Conservation (phyloP, 192 early-diverging fungal genomes). For the Lobulomyces angularis region DNA sequence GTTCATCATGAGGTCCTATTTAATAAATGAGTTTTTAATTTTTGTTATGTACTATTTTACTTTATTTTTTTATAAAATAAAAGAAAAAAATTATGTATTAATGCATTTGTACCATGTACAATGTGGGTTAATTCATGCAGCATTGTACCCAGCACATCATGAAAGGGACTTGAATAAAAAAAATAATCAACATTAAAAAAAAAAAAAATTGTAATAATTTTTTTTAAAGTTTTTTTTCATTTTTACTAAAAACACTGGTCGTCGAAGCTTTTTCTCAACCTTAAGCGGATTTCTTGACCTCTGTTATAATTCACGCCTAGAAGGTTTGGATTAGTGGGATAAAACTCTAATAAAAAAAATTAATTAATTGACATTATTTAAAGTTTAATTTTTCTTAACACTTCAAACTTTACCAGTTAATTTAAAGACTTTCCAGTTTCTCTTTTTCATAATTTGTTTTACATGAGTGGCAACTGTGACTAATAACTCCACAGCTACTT, state of each 20-base stretch:
- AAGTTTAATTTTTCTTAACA: conserved; percentile 2
- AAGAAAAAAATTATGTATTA: conserved; percentile 1
- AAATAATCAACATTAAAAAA: background rate
- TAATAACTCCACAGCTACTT: too few relatives aligned
- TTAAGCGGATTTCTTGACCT: conserved; percentile 49
- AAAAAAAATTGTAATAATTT: too few relatives aligned
- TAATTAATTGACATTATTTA: background rate
- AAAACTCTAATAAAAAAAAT: conserved; percentile 39
- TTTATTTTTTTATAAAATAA: background rate
- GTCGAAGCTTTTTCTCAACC: conserved; percentile 45
- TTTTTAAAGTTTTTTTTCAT: too few relatives aligned
- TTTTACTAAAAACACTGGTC: conserved; percentile 40
- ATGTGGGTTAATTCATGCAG: conserved; percentile 69
- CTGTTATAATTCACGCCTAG: conserved; percentile 61
- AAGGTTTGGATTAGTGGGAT: conserved; percentile 32
- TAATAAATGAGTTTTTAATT: conserved; percentile 24
- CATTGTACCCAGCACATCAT: conserved; percentile 61
- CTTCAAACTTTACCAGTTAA: conserved; percentile 13
- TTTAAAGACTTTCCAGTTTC: conserved; percentile 36
- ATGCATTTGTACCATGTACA: too few relatives aligned
- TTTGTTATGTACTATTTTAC: conserved; percentile 2
- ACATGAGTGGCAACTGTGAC: conserved; percentile 23
- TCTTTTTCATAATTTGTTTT: conserved; percentile 57
- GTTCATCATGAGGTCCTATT: conserved; percentile 49
- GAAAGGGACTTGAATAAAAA: conserved; percentile 20